A percentile compares a stretch with the other conserved stretches of the same genome.
Conservation (phyloP, 1,139 yeast species). For the Pichia inconspicua region DNA sequence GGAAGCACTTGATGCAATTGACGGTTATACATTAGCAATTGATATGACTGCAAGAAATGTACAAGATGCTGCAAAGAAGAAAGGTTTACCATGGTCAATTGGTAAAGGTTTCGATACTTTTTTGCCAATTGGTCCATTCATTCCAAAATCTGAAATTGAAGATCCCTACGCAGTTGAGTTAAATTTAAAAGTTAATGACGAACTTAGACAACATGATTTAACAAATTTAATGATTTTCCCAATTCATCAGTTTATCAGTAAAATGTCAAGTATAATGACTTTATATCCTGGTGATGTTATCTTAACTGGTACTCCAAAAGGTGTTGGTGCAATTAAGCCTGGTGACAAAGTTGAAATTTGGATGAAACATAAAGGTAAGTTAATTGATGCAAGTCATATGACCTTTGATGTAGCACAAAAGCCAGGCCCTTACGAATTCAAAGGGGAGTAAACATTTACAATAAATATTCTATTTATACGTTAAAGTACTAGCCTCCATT, state of each 20-base stretch:
- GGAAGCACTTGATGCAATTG: conserved; percentile 72
- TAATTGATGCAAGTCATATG: conserved; percentile 45
- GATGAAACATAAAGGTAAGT: conserved; percentile 46
- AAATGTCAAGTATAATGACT: conserved; percentile 84
- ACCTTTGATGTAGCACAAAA: conserved; percentile 55
- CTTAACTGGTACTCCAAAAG: conserved; percentile 95
- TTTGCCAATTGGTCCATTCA: conserved; percentile 68
- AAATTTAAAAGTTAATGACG: conserved; percentile 62
- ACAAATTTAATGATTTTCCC: conserved; percentile 88
- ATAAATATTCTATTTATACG: not conserved
- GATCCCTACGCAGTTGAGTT: conserved; percentile 71
- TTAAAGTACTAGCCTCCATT: not conserved
- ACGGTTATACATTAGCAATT: conserved; percentile 78
- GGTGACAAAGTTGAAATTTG: conserved; percentile 73
- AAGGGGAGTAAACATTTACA: conserved; percentile 21
- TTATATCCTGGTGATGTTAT: conserved; percentile 85
- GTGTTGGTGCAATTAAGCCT: conserved; percentile 77
- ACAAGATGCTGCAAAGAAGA: conserved; percentile 88
- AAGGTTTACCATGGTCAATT: conserved; percentile 94
- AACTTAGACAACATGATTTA: conserved; percentile 61
- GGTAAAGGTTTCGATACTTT: conserved; percentile 97
- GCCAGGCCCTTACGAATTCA: conserved; percentile 74
- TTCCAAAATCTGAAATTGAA: conserved; percentile 56
- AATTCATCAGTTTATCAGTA: conserved; percentile 68
- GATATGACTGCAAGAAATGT: conserved; percentile 95